Evolutionary conservation across 495 filamentous ascomycete genomes (phyloP).

Genomic region (Podospora anserina): DNA sequence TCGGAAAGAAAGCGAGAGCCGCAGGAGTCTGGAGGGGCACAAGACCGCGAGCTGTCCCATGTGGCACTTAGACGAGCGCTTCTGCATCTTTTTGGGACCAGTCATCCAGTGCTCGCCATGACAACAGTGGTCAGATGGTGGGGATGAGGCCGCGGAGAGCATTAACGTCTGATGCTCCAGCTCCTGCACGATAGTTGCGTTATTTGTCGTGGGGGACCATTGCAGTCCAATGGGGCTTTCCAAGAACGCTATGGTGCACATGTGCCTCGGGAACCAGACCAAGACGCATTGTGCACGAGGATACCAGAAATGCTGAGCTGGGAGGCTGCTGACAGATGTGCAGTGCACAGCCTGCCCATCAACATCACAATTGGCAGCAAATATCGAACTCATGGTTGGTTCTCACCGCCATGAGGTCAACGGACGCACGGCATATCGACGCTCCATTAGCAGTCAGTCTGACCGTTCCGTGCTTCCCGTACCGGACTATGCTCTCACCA

Average conservation of each 20-base stretch:
- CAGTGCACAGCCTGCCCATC: neutral
- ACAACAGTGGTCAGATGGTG: neutral
- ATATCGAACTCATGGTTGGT: neutral
- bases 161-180: neutral
- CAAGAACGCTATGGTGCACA: neutral
- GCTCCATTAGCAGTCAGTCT: slow-evolving; percentile 5
- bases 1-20: neutral
- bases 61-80: neutral
- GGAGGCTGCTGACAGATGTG: neutral
- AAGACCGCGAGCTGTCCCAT: neutral
- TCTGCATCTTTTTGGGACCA: neutral
- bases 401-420: slow-evolving; percentile 19
- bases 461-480: neutral
- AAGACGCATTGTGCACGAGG: no score
- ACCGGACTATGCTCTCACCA: neutral
- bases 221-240: slow-evolving; percentile 3
- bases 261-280: neutral
- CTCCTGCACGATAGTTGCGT: slow-evolving; percentile 19
- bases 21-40: neutral
- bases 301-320: neutral
- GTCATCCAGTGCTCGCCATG: neutral
- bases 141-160: neutral
- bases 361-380: neutral
- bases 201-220: slow-evolving; percentile 13
- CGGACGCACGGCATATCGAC: slow-evolving; percentile 13